Base-by-base conservation (phyloP, 805 yeast species). In the Schizosaccharomyces octosporus region DNA sequence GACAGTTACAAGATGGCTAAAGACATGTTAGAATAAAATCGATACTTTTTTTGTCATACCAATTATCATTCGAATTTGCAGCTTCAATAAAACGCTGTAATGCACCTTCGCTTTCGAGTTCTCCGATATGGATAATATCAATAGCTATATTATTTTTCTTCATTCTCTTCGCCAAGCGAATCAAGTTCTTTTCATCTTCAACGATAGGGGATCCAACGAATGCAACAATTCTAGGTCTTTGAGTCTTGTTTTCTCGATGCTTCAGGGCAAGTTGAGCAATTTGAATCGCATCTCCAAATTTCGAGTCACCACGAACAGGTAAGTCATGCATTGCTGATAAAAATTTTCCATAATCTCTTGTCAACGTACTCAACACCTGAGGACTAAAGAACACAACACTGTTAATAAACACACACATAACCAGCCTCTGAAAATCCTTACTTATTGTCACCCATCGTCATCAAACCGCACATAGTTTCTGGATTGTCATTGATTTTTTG, bases 221-320 rank as follows among this genome's bases (percentile, higher is more conserved):
- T 48, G 81, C 86, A 63, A 93, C 79, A 63, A 93, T 85, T 66
- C 98, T 80, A 73, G 88, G 97, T 66, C 80, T 84, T 71, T 88
- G 97, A 5, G 84, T 83, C 72, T 85, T 88, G 74, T 93, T 90
- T 72, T 88, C 96, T 69, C 98, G 87, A 74, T 90, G 97, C 70
- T 89, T 93, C 69, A 90, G 81, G 21, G 97, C 97, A 68, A 93
- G 73, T 70, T 66, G 60, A 15, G 97, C 97, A 64, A 93, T 95
- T 73, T 89, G 95, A 66, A 93, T 81, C 11, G 95, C 94, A 48
- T 88, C 84, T 36, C 83, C 75, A 63, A 93, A 77, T 68, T 87
- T 85, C 9, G 76, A 70, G 48, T 76, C 71, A 1, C 95, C 96
- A 17, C 76, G 75, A 62, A 93, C 81, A 65, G 79, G 79, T 4